Conservation (phyloP, 805 yeast genomes). For the Schwanniomyces occidentalis region DNA sequence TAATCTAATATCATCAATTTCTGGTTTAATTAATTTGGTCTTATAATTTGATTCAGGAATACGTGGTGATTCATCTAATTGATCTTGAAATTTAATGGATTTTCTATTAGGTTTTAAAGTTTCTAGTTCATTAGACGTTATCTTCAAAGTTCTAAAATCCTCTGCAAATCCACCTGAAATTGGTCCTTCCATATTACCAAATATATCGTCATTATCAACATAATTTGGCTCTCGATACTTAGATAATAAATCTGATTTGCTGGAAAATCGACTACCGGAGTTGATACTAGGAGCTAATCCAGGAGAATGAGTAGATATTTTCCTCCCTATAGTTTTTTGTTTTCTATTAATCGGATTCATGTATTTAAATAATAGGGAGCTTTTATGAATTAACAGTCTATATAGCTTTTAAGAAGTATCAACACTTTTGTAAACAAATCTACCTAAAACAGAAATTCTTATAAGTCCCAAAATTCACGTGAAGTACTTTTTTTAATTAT, state of each 20-base stretch:
- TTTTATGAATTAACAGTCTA: not conserved
- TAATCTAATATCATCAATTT: conserved; percentile 7
- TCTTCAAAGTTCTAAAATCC: conserved; percentile 26
- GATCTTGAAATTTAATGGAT: conserved; percentile 3
- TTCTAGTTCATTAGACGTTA: conserved; percentile 7
- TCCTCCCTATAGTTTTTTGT: conserved; percentile 9
- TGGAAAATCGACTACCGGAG: conserved; percentile 9
- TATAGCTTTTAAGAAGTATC: not conserved
- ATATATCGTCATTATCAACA: conserved; percentile 24
- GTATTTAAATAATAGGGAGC: conserved; percentile 1
- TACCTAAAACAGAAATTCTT: not conserved
- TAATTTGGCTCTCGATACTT: conserved; percentile 17
- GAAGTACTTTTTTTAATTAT: no score
- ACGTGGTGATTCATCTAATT: not conserved
- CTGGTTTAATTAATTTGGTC: conserved; percentile 2
- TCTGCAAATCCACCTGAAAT: conserved; percentile 19
- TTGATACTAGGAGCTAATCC: conserved; percentile 6
- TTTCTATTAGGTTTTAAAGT: conserved; percentile 6
- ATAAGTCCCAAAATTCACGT: conserved; percentile 5
- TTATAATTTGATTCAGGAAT: conserved; percentile 3
- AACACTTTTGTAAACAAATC: conserved; percentile 1
- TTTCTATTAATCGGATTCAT: conserved; percentile 8
- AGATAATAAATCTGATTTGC: conserved; percentile 21
- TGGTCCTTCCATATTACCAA: conserved; percentile 23
- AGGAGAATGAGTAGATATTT: conserved; percentile 8